Conservation (phyloP, 2,329 filamentous ascomycete genomes). For the Aspergillus bombycis region DNA sequence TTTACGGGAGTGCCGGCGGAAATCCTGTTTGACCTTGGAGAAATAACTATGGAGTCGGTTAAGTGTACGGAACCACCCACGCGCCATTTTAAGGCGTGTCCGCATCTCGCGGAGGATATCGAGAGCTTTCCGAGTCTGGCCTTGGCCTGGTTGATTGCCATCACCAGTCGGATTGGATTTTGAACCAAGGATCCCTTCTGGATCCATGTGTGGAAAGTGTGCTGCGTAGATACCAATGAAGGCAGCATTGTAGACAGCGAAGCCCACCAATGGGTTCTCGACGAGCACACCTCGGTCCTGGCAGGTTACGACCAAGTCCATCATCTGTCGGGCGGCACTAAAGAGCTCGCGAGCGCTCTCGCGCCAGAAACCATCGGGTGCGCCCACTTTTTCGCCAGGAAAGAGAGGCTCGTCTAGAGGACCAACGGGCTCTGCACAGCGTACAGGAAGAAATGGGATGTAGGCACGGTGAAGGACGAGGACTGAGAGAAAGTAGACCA, state of each 20-base stretch:
- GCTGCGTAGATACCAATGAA: constrained; percentile 57
- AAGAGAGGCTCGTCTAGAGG: constrained; percentile 56
- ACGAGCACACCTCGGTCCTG: constrained; percentile 55
- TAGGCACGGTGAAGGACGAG: constrained; percentile 61
- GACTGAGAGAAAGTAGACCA: constrained; percentile 56
- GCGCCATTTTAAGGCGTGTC: constrained; percentile 43
- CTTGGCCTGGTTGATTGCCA: constrained; percentile 32
- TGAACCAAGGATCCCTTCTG: constrained; percentile 50
- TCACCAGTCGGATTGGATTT: constrained; percentile 30
- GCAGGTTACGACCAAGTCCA: constrained; percentile 56
- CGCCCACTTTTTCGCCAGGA: constrained; percentile 45
- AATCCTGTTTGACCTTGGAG: constrained; percentile 42
- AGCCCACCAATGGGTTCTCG: constrained; percentile 59
- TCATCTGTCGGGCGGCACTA: constrained; percentile 55
- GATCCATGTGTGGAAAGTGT: constrained; percentile 61
- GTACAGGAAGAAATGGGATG: constrained; percentile 57
- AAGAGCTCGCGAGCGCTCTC: constrained; percentile 55
- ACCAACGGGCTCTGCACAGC: constrained; percentile 53
- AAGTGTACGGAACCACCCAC: constrained; percentile 48
- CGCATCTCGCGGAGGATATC: constrained; percentile 47
- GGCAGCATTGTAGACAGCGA: constrained; percentile 58
- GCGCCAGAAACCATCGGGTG: constrained; percentile 56
- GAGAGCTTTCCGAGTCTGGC: constrained; percentile 40
- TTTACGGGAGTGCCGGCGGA: constrained; percentile 39
- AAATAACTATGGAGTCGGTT: constrained; percentile 47